phyloP scores from a whole-genome alignment of 371 early-diverging fungal species.

The Thermomucor indicae-seudaticae region DNA sequence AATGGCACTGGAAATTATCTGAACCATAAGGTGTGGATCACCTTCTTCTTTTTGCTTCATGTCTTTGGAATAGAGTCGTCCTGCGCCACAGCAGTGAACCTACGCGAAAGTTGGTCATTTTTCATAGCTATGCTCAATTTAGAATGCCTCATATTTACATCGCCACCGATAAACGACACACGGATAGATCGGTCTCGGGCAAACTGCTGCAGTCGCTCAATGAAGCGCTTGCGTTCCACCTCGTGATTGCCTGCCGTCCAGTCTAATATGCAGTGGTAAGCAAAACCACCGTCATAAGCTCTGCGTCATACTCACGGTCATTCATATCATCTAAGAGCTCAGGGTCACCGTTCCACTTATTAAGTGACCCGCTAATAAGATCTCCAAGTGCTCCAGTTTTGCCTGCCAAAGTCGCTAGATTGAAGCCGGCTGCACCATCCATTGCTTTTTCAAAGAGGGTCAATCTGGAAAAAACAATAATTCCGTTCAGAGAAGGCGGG shows the following conservation, averaged over 20 bases:
- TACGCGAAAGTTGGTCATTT: constrained; percentile 1
- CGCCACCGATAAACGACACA: constrained; percentile 83
- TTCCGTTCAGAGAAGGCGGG: too few species aligned
- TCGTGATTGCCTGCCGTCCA: constrained; percentile 73
- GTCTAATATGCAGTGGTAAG: constrained; percentile 19
- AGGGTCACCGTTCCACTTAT: constrained; percentile 74
- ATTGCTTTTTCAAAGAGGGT: constrained; percentile 63
- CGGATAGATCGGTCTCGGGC: constrained; percentile 60
- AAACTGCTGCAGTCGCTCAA: constrained; percentile 61
- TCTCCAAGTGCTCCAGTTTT: constrained; percentile 32
- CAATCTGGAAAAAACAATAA: constrained; percentile 31
- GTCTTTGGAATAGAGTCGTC: constrained; percentile 48
- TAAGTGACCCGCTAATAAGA: constrained; percentile 42
- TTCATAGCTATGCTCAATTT: too few species aligned
- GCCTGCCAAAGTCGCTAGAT: constrained; percentile 30
- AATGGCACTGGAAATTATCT: constrained; percentile 76
- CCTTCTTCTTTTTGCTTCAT: constrained; percentile 47
- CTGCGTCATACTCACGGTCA: constrained; percentile 48
- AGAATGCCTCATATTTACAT: constrained; percentile 49
- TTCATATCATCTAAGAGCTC: constrained; percentile 79
- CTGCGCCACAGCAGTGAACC: constrained; percentile 75
- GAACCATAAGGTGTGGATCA: constrained; percentile 71
- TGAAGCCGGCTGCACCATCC: constrained; percentile 33
- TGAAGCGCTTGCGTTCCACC: constrained; percentile 63
- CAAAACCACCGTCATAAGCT: background rate